Evolutionary conservation across 1,284 basidiomycete genomes (phyloP), one percentile per base, ranked within the genome.

Genomic region (Jaminaea rosea): DNA sequence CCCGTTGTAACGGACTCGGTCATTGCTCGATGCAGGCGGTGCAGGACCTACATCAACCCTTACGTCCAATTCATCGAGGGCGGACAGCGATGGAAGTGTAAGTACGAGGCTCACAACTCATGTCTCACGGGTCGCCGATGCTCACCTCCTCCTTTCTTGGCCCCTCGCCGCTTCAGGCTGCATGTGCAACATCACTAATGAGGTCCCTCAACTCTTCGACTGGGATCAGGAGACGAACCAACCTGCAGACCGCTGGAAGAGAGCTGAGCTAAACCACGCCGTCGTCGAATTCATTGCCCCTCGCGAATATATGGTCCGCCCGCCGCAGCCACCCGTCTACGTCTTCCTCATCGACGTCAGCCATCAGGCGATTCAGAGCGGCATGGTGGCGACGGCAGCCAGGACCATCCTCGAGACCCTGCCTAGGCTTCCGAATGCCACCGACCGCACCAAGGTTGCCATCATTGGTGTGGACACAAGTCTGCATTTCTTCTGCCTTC

Each of bases 1-100:
- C 89, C 91, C 10, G 81, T 96, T 31, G 83, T 96, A 2, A 82
- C 86, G 1, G 94, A 98, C 75, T 90, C 88, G 0, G 87, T 98
- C 44, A 98, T 98, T 67, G 93, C 94, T 44, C 87, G 94, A 42
- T 98, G 94, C 77, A 83, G 94, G 58, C 83, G 93, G 34, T 98
- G 94, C 80, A 83, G 94, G 69, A 89, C 90, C 39, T 98, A 98
- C 78, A 98, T 99, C 78, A 97, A 98, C 75, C 93, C 94, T 3
- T 99, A 89, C 72, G 92, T 97, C 36, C 89, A 91, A 65, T 99
- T 98, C 75, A 91, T 96, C 72, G 94, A 99, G 73, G 91, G 91
- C 57, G 94, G 94, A 29, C 92, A 91, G 76, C 83, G 92, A 79
- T 97, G 94, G 94, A 88, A 94, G 75, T 99, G 94, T n/a, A n/a